These are phyloP conservation scores for Daldinia bambusicola DNA, from an alignment of 495 filamentous ascomycete species.

Conservation along the genomic window DNA sequence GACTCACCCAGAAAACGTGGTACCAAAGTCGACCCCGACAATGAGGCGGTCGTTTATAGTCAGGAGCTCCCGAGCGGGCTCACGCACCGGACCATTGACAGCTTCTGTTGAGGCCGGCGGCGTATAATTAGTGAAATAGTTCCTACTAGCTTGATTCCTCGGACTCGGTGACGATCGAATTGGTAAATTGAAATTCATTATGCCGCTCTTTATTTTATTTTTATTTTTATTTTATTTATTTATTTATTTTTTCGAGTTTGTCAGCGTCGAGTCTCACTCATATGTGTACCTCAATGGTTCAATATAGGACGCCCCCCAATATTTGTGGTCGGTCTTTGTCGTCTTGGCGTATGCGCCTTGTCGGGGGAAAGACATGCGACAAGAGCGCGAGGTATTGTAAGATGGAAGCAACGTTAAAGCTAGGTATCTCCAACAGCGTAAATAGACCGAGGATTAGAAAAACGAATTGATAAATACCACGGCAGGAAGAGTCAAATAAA, in stretches of 20 bases:
- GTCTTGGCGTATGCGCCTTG: constrained; percentile 18
- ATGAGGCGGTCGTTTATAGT: constrained; percentile 65
- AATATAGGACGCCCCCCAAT: constrained; percentile 1
- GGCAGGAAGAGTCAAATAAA: background rate
- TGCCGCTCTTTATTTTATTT: constrained; percentile 15
- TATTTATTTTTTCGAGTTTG: constrained; percentile 6
- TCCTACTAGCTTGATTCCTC: constrained; percentile 65
- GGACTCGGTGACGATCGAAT: constrained; percentile 56
- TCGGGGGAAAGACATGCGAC: constrained; percentile 9
- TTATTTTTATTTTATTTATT: no score
- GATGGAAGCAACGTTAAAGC: constrained; percentile 10
- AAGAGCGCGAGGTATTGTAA: background rate
- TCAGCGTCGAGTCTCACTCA: constrained; percentile 7
- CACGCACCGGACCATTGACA: constrained; percentile 64
- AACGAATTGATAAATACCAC: background rate
- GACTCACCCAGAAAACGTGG: constrained; percentile 74
- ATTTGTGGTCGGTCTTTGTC: background rate
- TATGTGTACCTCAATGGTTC: constrained; percentile 6
- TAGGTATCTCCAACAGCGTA: constrained; percentile 11
- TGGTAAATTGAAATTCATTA: constrained; percentile 62
- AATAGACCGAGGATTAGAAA: background rate
- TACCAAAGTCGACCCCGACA: constrained; percentile 75
- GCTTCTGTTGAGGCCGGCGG: constrained; percentile 63
- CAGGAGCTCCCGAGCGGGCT: constrained; percentile 59
- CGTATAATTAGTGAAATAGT: constrained; percentile 62